phyloP scores from a whole-genome alignment of 257 asterid genomes.

The Misopates orontium region DNA sequence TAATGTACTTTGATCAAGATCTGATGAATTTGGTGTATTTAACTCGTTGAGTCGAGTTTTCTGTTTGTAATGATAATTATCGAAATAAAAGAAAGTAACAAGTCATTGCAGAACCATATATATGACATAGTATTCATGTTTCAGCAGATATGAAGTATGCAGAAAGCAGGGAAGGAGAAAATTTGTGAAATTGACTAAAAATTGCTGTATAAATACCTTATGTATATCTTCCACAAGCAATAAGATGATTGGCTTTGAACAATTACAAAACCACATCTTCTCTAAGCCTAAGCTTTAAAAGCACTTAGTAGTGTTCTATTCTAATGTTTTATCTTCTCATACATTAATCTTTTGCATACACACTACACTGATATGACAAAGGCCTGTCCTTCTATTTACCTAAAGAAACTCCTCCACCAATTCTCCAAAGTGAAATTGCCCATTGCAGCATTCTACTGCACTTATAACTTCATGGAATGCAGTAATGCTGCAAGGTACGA shows the following conservation, averaged over 20 bases:
- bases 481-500: slow-evolving; percentile 69
- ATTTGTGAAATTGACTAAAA: too few species aligned
- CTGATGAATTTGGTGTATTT: too few species aligned
- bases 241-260: background rate
- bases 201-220: too few species aligned
- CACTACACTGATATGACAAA: too few species aligned
- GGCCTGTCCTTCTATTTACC: background rate
- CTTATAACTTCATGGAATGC: slow-evolving; percentile 63
- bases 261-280: slow-evolving; percentile 1
- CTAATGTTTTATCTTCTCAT: background rate
- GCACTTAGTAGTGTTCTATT: background rate
- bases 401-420: slow-evolving; percentile 60
- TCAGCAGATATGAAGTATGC: too few species aligned
- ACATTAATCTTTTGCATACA: background rate
- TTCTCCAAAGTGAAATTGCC: slow-evolving; percentile 63
- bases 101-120: too few species aligned
- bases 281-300: background rate
- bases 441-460: slow-evolving; percentile 66
- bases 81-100: too few species aligned
- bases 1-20: too few species aligned
- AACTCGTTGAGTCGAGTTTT: too few species aligned
- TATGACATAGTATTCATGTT: too few species aligned
- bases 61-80: too few species aligned
- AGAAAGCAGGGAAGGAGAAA: too few species aligned
- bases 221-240: background rate